Evolutionary conservation across 768 basidiomycete species (phyloP).

Genomic region (Paxillus involutus): DNA sequence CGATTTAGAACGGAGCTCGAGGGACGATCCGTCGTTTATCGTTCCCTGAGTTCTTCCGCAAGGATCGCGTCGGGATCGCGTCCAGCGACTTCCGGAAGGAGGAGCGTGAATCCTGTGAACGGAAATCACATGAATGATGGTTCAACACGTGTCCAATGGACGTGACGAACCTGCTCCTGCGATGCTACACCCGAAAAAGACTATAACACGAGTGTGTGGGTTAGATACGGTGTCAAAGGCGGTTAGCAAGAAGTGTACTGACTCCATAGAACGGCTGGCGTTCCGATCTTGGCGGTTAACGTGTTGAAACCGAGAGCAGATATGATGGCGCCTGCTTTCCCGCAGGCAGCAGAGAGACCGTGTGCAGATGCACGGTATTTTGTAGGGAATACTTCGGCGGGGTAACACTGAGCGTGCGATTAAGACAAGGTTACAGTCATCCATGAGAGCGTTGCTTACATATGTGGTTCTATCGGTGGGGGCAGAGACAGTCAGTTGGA

Average conservation of each 20-base stretch:
- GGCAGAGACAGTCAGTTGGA: constrained; percentile 2
- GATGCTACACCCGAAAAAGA: constrained; percentile 67
- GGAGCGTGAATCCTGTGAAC: constrained; percentile 36
- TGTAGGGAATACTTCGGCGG: constrained; percentile 81
- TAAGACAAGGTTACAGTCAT: not conserved
- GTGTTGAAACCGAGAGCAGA: constrained; percentile 73
- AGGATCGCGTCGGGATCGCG: constrained; percentile 51
- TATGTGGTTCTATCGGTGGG: constrained; percentile 46
- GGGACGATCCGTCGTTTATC: too few species aligned
- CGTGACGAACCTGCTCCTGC: constrained; percentile 46
- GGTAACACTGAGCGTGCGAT: constrained; percentile 49
- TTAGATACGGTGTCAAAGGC: not conserved
- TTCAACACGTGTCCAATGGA: not conserved
- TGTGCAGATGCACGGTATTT: constrained; percentile 72
- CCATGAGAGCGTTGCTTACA: constrained; percentile 31
- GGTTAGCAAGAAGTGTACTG: constrained; percentile 26
- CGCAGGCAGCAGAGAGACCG: constrained; percentile 70
- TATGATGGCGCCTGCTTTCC: constrained; percentile 78
- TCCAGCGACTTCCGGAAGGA: constrained; percentile 51
- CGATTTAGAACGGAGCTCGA: too few species aligned
- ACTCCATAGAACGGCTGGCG: constrained; percentile 72
- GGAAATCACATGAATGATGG: too few species aligned
- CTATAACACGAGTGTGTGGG: constrained; percentile 29
- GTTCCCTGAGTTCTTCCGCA: constrained; percentile 36
- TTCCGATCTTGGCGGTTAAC: constrained; percentile 60